Base-by-base conservation (phyloP, 2,329 filamentous ascomycete species). In the Chaetomium sp. region DNA sequence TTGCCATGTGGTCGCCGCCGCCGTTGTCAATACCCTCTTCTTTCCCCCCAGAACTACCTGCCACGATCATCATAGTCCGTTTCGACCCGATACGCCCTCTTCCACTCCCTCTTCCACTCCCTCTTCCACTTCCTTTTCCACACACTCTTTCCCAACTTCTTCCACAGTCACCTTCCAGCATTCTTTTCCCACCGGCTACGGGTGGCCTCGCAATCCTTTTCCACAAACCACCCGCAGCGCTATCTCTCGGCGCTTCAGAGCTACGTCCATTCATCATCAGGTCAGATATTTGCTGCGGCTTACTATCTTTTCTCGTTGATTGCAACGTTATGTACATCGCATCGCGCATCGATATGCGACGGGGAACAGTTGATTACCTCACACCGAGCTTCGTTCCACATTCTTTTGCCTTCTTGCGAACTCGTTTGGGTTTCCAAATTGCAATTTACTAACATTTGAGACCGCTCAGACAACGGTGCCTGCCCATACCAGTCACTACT, bases 401-500 rank as follows among this genome's bases (percentile, higher is more conserved):
- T 55, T 55, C 35, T 29, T 65, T 23, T 10, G 9, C 8, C 33
- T 7, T 21, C n/a, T 25, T 23, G 27, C 23, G 12, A 12, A 49
- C 6, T 4, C 8, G 13, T n/a, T 12, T 42, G 5, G 35, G 3
- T 16, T 42, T 2, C 7, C 5, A n/a, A 2, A 55, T 1, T 33
- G 7, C 27, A 47, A 19, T 59, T n/a, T 50, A 31, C 64, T 65
- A 21, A 65, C 56, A 3, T 55, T 54, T 16, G 3, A 4, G 19
- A 33, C 23, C 29, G 7, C 42, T 27, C 27, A 60, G 56, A 50
- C 4, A 9, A 8, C 8, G 16, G 12, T 6, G 35, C 45, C 16
- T 7, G 25, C 9, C 23, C 33, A 27, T 47, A 13, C 2, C 35
- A 29, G 12, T 38, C 47, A n/a, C 53, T 29, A 8, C 53, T 29